A percentile compares a stretch with the other conserved stretches of the same genome.
phyloP scores from a whole-genome alignment of 1,139 yeast species.

The Yamadazyma sp. region DNA sequence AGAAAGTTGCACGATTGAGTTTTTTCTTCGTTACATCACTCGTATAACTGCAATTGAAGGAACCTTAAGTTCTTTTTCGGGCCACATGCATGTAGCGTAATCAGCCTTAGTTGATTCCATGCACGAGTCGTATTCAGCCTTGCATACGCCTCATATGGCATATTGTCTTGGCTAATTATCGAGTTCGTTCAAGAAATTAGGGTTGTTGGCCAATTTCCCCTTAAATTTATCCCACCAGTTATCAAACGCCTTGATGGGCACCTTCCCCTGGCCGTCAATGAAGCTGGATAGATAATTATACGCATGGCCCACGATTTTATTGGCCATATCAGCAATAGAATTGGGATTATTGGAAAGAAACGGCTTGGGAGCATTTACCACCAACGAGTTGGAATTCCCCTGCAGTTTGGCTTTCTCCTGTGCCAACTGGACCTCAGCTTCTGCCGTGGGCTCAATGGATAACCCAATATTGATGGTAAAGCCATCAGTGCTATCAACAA shows the following conservation, averaged over 20 bases:
- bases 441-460: slow-evolving; percentile 73
- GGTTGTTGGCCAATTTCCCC: slow-evolving; percentile 71
- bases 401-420: slow-evolving; percentile 30
- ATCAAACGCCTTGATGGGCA: slow-evolving; percentile 85
- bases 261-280: slow-evolving; percentile 73
- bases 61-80: too few species aligned
- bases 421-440: slow-evolving; percentile 44
- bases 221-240: slow-evolving; percentile 96
- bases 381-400: slow-evolving; percentile 20
- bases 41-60: too few species aligned
- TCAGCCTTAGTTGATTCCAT: too few species aligned
- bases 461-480: slow-evolving; percentile 70
- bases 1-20: background rate
- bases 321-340: slow-evolving; percentile 61
- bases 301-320: slow-evolving; percentile 86
- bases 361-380: slow-evolving; percentile 16
- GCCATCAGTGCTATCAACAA: slow-evolving; percentile 29
- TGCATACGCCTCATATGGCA: too few species aligned
- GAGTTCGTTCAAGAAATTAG: slow-evolving; percentile 65
- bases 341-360: slow-evolving; percentile 14
- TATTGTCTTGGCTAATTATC: slow-evolving; percentile 3
- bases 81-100: too few species aligned
- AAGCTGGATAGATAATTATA: slow-evolving; percentile 88
- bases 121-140: too few species aligned
- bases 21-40: too few species aligned